phyloP scores from a whole-genome alignment of 768 basidiomycete genomes.

The Tylopilus intermedius region DNA sequence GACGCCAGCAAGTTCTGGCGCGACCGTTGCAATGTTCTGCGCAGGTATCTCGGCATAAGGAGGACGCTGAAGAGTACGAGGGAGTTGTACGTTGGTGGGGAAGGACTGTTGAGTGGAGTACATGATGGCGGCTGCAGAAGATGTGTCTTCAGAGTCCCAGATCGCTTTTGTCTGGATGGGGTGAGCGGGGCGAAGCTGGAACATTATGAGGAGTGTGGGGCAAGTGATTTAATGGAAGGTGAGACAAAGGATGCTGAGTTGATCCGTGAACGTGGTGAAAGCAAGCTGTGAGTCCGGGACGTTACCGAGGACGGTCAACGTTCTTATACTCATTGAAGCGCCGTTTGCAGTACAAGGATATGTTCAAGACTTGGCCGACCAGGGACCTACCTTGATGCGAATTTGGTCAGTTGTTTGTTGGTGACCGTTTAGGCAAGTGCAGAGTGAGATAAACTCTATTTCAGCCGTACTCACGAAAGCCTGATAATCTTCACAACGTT shows the following conservation, averaged over 20 bases:
- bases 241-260: constrained; percentile 19
- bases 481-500: constrained; percentile 23
- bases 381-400: constrained; percentile 23
- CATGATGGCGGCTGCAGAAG: constrained; percentile 25
- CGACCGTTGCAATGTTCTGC: constrained; percentile 51
- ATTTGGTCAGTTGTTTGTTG: constrained; percentile 35
- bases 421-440: constrained; percentile 28
- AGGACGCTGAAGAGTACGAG: constrained; percentile 65
- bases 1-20: constrained; percentile 44
- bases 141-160: constrained; percentile 31
- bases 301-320: constrained; percentile 9
- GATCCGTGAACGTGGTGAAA: constrained; percentile 2
- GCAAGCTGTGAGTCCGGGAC: constrained; percentile 14
- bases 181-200: constrained; percentile 33
- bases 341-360: constrained; percentile 33
- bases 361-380: constrained; percentile 19
- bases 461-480: constrained; percentile 3
- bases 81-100: constrained; percentile 52
- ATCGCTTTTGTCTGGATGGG: constrained; percentile 34
- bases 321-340: constrained; percentile 27
- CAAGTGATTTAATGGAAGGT: constrained; percentile 16
- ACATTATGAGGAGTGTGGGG: constrained; percentile 24
- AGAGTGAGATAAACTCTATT: constrained; percentile 20
- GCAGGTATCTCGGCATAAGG: constrained; percentile 51
- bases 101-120: constrained; percentile 27